phyloP scores from a whole-genome alignment of 179 eudicot genomes.

The Vitellaria paradoxa region DNA sequence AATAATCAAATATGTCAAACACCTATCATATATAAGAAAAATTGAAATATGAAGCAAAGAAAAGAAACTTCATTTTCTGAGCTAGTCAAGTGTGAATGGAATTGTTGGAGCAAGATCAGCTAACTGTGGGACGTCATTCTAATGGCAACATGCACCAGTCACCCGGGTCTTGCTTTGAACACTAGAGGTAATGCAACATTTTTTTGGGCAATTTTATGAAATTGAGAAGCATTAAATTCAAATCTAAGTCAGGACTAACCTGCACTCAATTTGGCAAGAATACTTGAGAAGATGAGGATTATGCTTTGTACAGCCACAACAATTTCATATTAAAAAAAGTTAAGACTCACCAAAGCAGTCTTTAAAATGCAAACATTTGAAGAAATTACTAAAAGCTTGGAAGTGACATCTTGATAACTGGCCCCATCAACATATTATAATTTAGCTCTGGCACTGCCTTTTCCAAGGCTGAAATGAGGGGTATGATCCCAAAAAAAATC shows the following conservation, averaged over 20 bases:
- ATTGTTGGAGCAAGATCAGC: background rate
- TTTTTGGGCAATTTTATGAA: background rate
- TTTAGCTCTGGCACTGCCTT: constrained; percentile 34
- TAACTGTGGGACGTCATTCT: background rate
- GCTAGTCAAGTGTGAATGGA: background rate
- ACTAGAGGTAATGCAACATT: background rate
- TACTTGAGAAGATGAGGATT: constrained; percentile 74
- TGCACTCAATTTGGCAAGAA: constrained; percentile 80
- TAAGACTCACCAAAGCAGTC: background rate
- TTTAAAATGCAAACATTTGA: background rate
- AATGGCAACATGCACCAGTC: background rate
- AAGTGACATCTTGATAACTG: constrained; percentile 69
- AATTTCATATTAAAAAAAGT: constrained; percentile 6
- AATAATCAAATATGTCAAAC: no score
- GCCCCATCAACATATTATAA: constrained; percentile 60
- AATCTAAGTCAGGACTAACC: constrained; percentile 33
- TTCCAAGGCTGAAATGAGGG: background rate
- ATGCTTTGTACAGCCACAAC: constrained; percentile 74
- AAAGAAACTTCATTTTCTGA: background rate
- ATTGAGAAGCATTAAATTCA: background rate
- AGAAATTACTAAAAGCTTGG: constrained; percentile 80
- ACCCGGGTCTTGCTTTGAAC: background rate
- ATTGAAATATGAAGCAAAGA: background rate
- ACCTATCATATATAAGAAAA: no score
- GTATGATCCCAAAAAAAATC: background rate